A percentile compares a stretch with the other conserved stretches of the same genome.
Evolutionary conservation across 2,329 filamentous ascomycete species (phyloP).

Genomic region (Amylocarpus encephaloides): DNA sequence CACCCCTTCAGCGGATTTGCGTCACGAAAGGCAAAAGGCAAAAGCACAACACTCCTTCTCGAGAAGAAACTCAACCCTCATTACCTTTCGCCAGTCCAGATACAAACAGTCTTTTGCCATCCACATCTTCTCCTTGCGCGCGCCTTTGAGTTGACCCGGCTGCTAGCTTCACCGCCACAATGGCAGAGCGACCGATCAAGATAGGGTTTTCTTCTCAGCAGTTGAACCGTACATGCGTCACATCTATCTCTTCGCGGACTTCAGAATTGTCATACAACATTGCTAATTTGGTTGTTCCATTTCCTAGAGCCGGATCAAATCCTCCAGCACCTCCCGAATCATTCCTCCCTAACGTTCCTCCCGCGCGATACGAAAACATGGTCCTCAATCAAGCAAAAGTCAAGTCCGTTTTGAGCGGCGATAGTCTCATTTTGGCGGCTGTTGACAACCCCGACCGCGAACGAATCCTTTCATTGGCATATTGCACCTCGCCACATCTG

Average conservation of each 20-base stretch:
- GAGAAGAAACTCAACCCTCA: background rate
- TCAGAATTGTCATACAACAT: background rate
- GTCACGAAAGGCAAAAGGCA: too few relatives aligned
- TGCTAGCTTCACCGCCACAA: conserved; percentile 6
- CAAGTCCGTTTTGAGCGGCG: conserved; percentile 90
- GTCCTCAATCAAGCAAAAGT: conserved; percentile 57
- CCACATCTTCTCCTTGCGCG: too few relatives aligned
- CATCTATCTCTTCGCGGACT: conserved; percentile 10
- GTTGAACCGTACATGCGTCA: background rate
- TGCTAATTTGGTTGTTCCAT: too few relatives aligned
- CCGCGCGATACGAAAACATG: conserved; percentile 29
- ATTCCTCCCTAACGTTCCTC: conserved; percentile 25
- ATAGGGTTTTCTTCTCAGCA: conserved; percentile 23
- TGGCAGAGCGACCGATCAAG: conserved; percentile 22
- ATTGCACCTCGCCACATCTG: conserved; percentile 81
- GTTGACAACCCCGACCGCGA: conserved; percentile 76
- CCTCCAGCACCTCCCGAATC: background rate
- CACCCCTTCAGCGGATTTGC: too few relatives aligned
- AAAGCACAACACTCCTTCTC: too few relatives aligned
- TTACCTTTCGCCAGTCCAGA: background rate
- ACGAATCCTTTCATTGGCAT: conserved; percentile 83
- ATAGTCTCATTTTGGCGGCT: conserved; percentile 80
- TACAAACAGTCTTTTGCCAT: background rate
- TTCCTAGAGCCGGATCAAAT: too few relatives aligned
- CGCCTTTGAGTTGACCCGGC: too few relatives aligned